Conservation (phyloP, 495 filamentous ascomycete genomes). For the Astrothelium subdiscretum region DNA sequence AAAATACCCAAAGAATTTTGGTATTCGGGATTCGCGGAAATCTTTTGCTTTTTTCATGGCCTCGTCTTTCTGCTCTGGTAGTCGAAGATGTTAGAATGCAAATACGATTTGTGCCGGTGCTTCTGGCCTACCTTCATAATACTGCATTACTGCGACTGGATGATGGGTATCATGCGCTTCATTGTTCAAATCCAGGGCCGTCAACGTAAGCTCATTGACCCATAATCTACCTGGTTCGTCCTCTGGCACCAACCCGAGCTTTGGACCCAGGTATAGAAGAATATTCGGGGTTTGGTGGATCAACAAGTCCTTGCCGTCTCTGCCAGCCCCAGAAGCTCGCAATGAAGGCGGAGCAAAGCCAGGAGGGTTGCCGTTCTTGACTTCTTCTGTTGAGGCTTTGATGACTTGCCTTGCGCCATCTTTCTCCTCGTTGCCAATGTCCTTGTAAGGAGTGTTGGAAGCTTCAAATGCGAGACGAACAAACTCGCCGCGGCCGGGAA, state of each 20-base stretch:
- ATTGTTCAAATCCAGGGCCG: slow-evolving; percentile 55
- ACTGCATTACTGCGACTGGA: slow-evolving; percentile 41
- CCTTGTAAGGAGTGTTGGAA: slow-evolving; percentile 45
- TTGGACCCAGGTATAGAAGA: slow-evolving; percentile 46
- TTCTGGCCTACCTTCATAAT: slow-evolving; percentile 39
- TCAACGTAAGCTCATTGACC: slow-evolving; percentile 46
- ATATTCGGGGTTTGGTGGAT: slow-evolving; percentile 57
- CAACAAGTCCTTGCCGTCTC: slow-evolving; percentile 31
- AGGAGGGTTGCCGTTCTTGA: slow-evolving; percentile 41
- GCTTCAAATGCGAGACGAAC: slow-evolving; percentile 56
- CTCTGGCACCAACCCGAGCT: slow-evolving; percentile 39
- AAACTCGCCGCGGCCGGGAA: slow-evolving; percentile 55
- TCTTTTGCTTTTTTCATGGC: slow-evolving; percentile 38
- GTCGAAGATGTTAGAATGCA: neutral
- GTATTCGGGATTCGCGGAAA: slow-evolving; percentile 44
- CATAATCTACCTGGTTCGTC: slow-evolving; percentile 37
- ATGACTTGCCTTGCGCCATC: slow-evolving; percentile 22
- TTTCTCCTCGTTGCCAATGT: slow-evolving; percentile 34
- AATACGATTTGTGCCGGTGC: neutral
- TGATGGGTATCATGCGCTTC: slow-evolving; percentile 61
- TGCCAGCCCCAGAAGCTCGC: slow-evolving; percentile 37
- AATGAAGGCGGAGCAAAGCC: slow-evolving; percentile 51
- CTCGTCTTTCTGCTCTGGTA: slow-evolving; percentile 48
- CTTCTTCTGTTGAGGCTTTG: slow-evolving; percentile 10
- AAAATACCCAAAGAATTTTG: slow-evolving; percentile 56